Percentiles rank a stretch among this genome's conserved stretches.
phyloP scores from a whole-genome alignment of 2,329 filamentous ascomycete species.

The Arthroderma uncinatum region DNA sequence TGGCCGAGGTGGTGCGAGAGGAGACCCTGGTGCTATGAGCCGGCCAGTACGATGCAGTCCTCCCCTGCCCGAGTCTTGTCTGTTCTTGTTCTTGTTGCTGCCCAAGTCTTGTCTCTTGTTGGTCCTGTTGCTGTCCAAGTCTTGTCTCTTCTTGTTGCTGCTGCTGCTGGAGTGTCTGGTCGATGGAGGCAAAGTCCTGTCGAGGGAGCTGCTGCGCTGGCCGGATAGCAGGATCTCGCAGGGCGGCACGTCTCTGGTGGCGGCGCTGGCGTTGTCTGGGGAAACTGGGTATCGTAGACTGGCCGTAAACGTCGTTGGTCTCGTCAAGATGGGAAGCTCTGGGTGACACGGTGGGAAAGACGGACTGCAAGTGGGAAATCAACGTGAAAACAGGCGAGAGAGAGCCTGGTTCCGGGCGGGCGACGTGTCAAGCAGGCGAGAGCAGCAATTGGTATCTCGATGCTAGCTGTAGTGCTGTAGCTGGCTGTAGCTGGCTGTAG shows the following conservation, averaged over 20 bases:
- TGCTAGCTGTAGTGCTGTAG: neutral
- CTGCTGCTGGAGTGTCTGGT: neutral
- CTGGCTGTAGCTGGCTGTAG: neutral
- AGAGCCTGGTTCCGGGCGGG: no score
- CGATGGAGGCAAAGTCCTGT: constrained; percentile 2
- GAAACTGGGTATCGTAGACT: constrained; percentile 31
- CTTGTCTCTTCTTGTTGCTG: neutral
- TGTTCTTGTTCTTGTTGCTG: constrained; percentile 16
- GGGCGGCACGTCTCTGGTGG: constrained; percentile 24
- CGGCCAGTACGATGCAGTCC: constrained; percentile 43
- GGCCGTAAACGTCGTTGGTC: constrained; percentile 45
- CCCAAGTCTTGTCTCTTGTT: constrained; percentile 9
- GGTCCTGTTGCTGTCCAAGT: no score
- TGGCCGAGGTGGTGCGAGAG: constrained; percentile 72
- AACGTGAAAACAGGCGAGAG: neutral
- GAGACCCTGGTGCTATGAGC: constrained; percentile 53
- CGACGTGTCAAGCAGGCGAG: neutral
- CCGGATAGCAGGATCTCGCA: constrained; percentile 32
- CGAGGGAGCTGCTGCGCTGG: constrained; percentile 16
- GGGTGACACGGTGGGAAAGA: constrained; percentile 34
- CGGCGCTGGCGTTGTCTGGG: constrained; percentile 36
- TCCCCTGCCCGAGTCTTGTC: constrained; percentile 21
- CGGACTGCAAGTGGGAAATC: constrained; percentile 7
- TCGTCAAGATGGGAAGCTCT: constrained; percentile 39
- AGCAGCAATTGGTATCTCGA: neutral